Evolutionary conservation across 257 asterid species (phyloP), one percentile per base, ranked within the genome.

Genomic region (Nicotiana attenuata): DNA sequence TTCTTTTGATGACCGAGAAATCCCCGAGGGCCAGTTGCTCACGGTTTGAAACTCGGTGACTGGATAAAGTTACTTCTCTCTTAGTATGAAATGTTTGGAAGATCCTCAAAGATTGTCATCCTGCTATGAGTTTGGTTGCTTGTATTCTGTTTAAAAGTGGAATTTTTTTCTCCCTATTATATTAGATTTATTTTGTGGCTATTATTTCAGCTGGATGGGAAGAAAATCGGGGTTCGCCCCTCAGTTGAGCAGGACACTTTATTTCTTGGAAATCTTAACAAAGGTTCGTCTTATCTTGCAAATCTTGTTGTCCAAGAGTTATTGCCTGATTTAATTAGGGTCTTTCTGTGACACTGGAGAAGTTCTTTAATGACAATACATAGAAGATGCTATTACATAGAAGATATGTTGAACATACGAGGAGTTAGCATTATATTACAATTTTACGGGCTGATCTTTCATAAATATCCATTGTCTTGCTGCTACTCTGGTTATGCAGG

Each of bases 201-300:
- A 26, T 41, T 65, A 20, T 83, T 88, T 85, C 97, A 95, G 99
- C 76, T 95, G 61, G 92, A 93, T 47, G 99, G 99, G 33, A 93
- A 90, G 94, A 89, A 89, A 88, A 91, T 95, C 80, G 97, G 98
- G 77, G 92, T 95, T 85, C 94, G 90, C 73, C 98, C 94, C 81
- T 93, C 99, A 81, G 84, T 82, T 31, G 95, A 91, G 92, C 98
- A 91, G 83, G 88, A 88, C 75, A 91, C 94, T 29, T 86, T 95
- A 57, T 93, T 90, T 89, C 69, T 95, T 45, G 99, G 98, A 75
- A 93, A 93, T 88, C 92, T 95, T 69, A 88, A 92, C 89, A 95
- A 93, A 95, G 99, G 99, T 95, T 88, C 76, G 90, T 81, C 80
- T 65, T 26, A 35, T 55, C 63, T 41, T 81, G 81, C 76, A 69